Base-by-base conservation (phyloP, 306 rosid genomes). In the Amphicarpaea edgeworthii region DNA sequence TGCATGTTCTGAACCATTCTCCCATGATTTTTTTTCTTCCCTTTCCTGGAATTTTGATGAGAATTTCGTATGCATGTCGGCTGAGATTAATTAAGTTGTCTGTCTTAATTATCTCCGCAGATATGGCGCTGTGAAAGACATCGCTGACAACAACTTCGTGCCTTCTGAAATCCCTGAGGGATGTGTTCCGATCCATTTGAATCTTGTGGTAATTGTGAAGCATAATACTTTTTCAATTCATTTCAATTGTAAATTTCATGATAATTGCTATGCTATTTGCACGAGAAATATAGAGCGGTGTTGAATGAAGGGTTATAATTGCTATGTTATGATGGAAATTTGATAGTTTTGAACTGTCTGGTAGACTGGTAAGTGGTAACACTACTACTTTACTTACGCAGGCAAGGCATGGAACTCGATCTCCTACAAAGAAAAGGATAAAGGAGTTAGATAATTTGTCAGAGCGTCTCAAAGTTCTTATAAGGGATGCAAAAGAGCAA, bases 401-500 rank as follows among this genome's bases (percentile, higher is more conserved):
- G 98, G 93, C 97, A 12, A 95, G 98, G 82, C 98, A 95, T 73
- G 98, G 98, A 78, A 95, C 98, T 41, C 96, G 97, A 28, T 72
- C 91, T 67, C 98, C 97, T 1, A 95, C 98, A 0, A 89, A 92
- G 84, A 92, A 92, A 76, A 85, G 97, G 79, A 87, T 88, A 34
- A 84, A 45, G 75, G 92, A 90, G 77, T 57, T 95, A 23, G 85
- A 87, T 73, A 83, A 58, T 41, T 72, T 95, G 79, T 84, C 87
- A 17, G 53, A 63, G 82, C 93, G 62, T 61, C 47, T 95, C 60
- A 78, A 89, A 72, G 78, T 12, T 68, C 84, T 95, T 70, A 43
- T 89, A 64, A 84, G 71, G 64, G 88, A 79, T 68, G 93, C 93
- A 1, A 83, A 79, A 60, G 87, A 85, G 32, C 85, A 55, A 60